These are phyloP conservation scores for Hypoxylon crocopeplum DNA, from an alignment of 495 filamentous ascomycete genomes.

Conservation along the genomic window DNA sequence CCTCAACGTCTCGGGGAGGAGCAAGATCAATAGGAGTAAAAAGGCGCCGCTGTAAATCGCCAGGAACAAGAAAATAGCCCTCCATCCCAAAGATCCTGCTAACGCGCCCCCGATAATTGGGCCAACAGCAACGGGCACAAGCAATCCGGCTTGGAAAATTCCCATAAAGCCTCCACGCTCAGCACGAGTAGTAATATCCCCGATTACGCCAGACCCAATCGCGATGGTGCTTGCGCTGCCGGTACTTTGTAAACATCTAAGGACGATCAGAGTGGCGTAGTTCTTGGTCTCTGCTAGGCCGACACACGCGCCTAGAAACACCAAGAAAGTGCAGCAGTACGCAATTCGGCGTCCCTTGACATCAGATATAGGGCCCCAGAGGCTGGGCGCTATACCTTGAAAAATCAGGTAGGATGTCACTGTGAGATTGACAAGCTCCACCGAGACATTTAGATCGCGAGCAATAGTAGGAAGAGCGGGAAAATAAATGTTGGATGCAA, in stretches of 20 bases:
- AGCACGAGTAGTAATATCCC: conserved; percentile 59
- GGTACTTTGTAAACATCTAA: conserved; percentile 58
- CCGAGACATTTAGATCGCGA: conserved; percentile 48
- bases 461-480: conserved; percentile 57
- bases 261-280: conserved; percentile 54
- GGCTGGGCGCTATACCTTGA: conserved; percentile 57
- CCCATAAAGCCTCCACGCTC: conserved; percentile 65
- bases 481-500: conserved; percentile 64
- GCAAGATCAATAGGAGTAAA: conserved; percentile 47
- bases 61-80: conserved; percentile 65
- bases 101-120: conserved; percentile 64
- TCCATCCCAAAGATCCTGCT: conserved; percentile 60
- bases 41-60: conserved; percentile 55
- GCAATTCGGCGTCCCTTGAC: conserved; percentile 54
- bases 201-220: conserved; percentile 63
- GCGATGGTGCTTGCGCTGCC: conserved; percentile 62
- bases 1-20: conserved; percentile 63
- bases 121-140: conserved; percentile 57
- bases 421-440: conserved; percentile 56
- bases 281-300: conserved; percentile 55
- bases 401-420: conserved; percentile 62
- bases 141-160: conserved; percentile 57
- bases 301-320: conserved; percentile 57
- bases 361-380: conserved; percentile 61
- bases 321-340: conserved; percentile 54